A percentile compares a stretch with the other conserved stretches of the same genome.
These are phyloP conservation scores for Phytophthora macrochlamydospora DNA, from an alignment of 352 stramenopile species.

Conservation along the genomic window DNA sequence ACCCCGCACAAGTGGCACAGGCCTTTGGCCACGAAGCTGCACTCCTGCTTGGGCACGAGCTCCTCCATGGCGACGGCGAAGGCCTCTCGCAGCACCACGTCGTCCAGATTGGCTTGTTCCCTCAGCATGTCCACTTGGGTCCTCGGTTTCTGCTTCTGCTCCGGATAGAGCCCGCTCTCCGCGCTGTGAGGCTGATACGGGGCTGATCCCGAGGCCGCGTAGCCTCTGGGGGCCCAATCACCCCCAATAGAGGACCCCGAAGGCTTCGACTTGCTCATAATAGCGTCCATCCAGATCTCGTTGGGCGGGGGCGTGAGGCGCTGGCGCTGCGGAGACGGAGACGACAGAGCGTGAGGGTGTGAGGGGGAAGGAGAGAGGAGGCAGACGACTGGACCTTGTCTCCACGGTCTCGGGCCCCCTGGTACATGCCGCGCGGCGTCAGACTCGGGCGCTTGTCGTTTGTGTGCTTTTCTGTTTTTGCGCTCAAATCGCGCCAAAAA, in stretches of 20 bases:
- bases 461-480: constrained; percentile 28
- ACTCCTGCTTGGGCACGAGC: constrained; percentile 59
- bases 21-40: constrained; percentile 77
- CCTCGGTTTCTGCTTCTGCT: not conserved
- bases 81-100: constrained; percentile 42
- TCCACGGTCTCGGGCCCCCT: constrained; percentile 24
- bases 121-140: constrained; percentile 24
- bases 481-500: no score
- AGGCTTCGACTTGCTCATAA: constrained; percentile 67
- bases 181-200: no score
- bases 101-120: constrained; percentile 46
- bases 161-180: no score
- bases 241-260: constrained; percentile 25
- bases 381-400: constrained; percentile 26
- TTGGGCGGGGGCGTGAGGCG: constrained; percentile 48
- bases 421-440: constrained; percentile 31
- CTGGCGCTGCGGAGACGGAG: constrained; percentile 25
- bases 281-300: constrained; percentile 73
- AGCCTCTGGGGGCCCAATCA: not conserved
- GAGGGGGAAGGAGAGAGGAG: not conserved
- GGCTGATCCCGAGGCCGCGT: no score
- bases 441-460: constrained; percentile 1
- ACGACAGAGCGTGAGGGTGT: not conserved
- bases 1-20: constrained; percentile 70
- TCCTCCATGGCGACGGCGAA: constrained; percentile 63